A percentile compares a stretch with the other conserved stretches of the same genome.
These are phyloP conservation scores for Cokeromyces recurvatus DNA, from an alignment of 371 early-diverging fungal species.

Conservation along the genomic window DNA sequence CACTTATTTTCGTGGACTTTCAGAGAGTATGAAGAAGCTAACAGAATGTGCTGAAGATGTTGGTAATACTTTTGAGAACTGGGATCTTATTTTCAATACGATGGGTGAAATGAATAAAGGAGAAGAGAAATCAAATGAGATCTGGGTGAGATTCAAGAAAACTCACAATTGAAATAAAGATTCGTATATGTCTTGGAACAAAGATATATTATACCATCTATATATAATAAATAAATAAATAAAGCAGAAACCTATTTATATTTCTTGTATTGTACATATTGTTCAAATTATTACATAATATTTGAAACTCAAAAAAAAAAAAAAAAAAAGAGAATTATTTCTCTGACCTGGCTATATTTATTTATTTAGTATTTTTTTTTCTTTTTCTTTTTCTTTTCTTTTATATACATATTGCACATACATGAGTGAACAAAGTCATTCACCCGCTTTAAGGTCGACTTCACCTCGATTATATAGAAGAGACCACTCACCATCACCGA, in stretches of 20 bases:
- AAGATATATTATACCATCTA: not conserved
- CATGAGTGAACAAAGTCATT: too few species aligned
- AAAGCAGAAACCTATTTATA: not conserved
- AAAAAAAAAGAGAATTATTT: too few species aligned
- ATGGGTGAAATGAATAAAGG: slow-evolving; percentile 11
- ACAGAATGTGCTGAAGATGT: slow-evolving; percentile 1
- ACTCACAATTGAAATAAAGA: too few species aligned
- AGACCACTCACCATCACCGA: too few species aligned
- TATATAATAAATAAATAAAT: not conserved
- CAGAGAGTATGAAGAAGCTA: not conserved
- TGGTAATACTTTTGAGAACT: slow-evolving; percentile 7
- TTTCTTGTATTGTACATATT: not conserved
- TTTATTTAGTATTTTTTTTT: too few species aligned
- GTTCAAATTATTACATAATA: too few species aligned
- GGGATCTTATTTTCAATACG: slow-evolving; percentile 8
- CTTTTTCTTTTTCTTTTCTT: too few species aligned
- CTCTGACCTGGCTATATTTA: too few species aligned
- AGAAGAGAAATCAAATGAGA: not conserved
- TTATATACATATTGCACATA: too few species aligned
- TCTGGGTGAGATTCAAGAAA: slow-evolving; percentile 5
- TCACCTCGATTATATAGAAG: too few species aligned
- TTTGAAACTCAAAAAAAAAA: too few species aligned
- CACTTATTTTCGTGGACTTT: not conserved
- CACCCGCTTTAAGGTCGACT: too few species aligned
- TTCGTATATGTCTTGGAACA: not conserved